Evolutionary conservation across 495 filamentous ascomycete species (phyloP).

Genomic region (Chlorociboria aeruginascens): DNA sequence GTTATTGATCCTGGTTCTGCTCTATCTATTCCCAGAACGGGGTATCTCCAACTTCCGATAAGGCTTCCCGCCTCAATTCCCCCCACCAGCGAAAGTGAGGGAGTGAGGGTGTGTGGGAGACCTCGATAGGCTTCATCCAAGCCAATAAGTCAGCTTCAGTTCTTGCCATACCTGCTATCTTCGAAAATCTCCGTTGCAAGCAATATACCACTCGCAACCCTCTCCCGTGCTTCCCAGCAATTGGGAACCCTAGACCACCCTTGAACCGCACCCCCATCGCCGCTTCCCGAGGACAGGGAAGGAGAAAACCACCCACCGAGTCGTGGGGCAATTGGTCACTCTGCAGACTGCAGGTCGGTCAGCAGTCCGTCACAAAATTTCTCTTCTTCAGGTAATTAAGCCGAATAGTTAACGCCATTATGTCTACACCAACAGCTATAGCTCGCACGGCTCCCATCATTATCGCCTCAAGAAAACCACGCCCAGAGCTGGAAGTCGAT

Average conservation of each 20-base stretch:
- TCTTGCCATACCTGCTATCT: constrained; percentile 1
- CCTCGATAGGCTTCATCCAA: too few species aligned
- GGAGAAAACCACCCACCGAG: constrained; percentile 3
- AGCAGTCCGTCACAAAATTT: constrained; percentile 18
- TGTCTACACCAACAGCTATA: constrained; percentile 33
- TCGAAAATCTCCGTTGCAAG: not conserved
- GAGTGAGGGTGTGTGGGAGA: too few species aligned
- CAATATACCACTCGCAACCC: not conserved
- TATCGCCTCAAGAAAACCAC: constrained; percentile 41
- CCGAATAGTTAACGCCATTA: constrained; percentile 24
- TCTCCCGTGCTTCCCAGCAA: not conserved
- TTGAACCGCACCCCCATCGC: constrained; percentile 8
- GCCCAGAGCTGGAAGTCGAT: constrained; percentile 11
- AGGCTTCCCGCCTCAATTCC: not conserved
- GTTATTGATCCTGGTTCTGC: not conserved
- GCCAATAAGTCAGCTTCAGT: too few species aligned
- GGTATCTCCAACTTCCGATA: not conserved
- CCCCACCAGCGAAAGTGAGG: not conserved
- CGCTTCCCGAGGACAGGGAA: constrained; percentile 18
- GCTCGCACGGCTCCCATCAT: constrained; percentile 44
- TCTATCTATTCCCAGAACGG: not conserved
- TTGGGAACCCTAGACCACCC: not conserved
- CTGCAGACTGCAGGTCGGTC: constrained; percentile 15
- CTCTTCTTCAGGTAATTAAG: constrained; percentile 13
- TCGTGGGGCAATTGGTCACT: not conserved